Percentiles rank a stretch among this genome's conserved stretches.
Evolutionary conservation across 306 rosid genomes (phyloP).

Genomic region (Cucurbita ficifolia): DNA sequence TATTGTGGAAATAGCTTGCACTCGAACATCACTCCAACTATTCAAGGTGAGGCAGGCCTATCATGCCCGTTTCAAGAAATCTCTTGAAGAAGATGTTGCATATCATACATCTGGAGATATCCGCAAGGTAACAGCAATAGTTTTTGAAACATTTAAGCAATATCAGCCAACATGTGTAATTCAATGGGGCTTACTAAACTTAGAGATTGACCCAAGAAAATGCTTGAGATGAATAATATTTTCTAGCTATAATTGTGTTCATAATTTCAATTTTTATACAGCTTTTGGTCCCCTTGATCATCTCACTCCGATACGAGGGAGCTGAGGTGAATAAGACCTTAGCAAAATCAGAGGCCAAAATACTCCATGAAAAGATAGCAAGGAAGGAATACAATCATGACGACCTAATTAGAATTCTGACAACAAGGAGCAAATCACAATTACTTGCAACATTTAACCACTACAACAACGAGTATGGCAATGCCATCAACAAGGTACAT

Average conservation of each 20-base stretch:
- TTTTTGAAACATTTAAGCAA: neutral
- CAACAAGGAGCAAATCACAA: slow-evolving; percentile 71
- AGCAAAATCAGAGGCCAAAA: slow-evolving; percentile 64
- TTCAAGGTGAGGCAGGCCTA: slow-evolving; percentile 31
- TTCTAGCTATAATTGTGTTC: neutral
- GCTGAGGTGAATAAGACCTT: slow-evolving; percentile 50
- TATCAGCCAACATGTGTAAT: neutral
- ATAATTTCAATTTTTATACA: slow-evolving; percentile 8
- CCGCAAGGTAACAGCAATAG: slow-evolving; percentile 29
- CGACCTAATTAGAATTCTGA: slow-evolving; percentile 48
- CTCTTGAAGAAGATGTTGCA: slow-evolving; percentile 50
- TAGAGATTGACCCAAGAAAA: neutral
- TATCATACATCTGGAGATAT: slow-evolving; percentile 38
- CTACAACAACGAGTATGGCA: slow-evolving; percentile 58
- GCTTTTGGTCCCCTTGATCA: slow-evolving; percentile 80
- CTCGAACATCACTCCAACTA: slow-evolving; percentile 29
- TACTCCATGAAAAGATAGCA: slow-evolving; percentile 50
- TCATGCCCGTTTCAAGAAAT: slow-evolving; percentile 36
- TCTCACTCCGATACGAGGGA: slow-evolving; percentile 57
- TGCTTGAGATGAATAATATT: neutral
- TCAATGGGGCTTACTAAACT: neutral
- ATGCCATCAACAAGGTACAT: slow-evolving; percentile 51
- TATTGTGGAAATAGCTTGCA: slow-evolving; percentile 34
- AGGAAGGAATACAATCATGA: slow-evolving; percentile 48
- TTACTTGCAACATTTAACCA: slow-evolving; percentile 52